Percentiles rank a stretch among this genome's conserved stretches.
Conservation (phyloP, 2,329 filamentous ascomycete genomes). For the Alternaria hordeiaustralica region DNA sequence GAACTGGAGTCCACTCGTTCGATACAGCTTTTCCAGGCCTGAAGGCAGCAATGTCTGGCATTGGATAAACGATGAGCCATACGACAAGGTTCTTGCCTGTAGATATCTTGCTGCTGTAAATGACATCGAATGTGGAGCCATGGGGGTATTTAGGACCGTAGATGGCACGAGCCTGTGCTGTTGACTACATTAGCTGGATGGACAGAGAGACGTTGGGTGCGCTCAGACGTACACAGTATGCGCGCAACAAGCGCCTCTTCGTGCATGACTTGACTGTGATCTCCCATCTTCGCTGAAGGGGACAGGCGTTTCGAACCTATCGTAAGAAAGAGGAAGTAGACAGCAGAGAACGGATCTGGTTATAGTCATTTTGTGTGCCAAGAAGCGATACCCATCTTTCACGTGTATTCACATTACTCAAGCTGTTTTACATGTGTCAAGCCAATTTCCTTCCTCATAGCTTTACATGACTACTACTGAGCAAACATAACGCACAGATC, state of each 20-base stretch:
- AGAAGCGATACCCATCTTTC: too few relatives aligned
- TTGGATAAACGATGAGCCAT: neutral
- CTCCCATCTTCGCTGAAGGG: neutral
- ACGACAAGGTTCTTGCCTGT: too few relatives aligned
- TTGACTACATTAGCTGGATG: too few relatives aligned
- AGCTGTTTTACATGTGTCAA: too few relatives aligned
- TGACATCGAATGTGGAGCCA: neutral
- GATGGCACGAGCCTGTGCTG: neutral
- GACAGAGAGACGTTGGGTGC: too few relatives aligned
- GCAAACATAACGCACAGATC: too few relatives aligned
- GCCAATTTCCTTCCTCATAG: neutral
- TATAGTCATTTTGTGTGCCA: too few relatives aligned
- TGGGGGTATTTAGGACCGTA: neutral
- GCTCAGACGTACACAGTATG: neutral
- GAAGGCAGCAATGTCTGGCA: accelerated
- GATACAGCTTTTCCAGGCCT: neutral
- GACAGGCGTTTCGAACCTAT: too few relatives aligned
- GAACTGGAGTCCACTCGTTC: neutral
- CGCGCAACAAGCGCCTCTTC: neutral
- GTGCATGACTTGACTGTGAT: neutral
- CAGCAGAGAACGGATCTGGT: too few relatives aligned
- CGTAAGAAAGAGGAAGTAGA: too few relatives aligned
- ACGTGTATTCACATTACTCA: too few relatives aligned
- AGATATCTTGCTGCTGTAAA: neutral
- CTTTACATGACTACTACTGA: too few relatives aligned